Conservation (phyloP, 2,329 filamentous ascomycete genomes). For the Hypoxylon sp. region DNA sequence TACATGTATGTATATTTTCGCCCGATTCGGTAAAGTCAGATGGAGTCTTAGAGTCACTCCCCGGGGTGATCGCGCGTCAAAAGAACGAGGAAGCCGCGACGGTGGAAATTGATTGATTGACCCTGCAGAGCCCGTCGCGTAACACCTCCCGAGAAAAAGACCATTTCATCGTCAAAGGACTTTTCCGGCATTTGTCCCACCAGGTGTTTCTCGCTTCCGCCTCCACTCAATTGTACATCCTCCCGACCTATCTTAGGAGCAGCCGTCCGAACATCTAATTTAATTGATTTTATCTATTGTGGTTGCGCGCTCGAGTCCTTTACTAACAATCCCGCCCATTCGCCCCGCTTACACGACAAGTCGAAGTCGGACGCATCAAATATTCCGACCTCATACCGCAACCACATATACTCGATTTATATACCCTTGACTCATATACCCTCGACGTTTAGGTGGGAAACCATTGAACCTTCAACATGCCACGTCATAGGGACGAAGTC, state of each 20-base stretch:
- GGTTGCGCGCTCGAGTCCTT: constrained; percentile 29
- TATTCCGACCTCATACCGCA: constrained; percentile 2
- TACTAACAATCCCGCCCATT: constrained; percentile 14
- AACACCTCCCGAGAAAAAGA: constrained; percentile 43
- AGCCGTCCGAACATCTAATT: constrained; percentile 10
- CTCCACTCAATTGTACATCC: constrained; percentile 10
- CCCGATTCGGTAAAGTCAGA: not conserved
- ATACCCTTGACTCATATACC: constrained; percentile 1
- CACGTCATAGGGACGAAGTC: constrained; percentile 59
- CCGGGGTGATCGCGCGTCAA: constrained; percentile 21
- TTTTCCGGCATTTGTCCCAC: constrained; percentile 41
- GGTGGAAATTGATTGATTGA: constrained; percentile 44
- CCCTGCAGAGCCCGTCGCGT: constrained; percentile 39
- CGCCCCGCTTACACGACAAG: constrained; percentile 30
- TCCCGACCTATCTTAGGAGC: constrained; percentile 4
- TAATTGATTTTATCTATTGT: constrained; percentile 28
- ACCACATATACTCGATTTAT: not conserved
- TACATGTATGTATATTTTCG: not conserved
- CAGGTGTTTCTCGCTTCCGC: constrained; percentile 25
- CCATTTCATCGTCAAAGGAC: constrained; percentile 36
- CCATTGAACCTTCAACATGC: constrained; percentile 51
- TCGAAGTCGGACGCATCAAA: constrained; percentile 24
- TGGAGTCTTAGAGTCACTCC: constrained; percentile 20
- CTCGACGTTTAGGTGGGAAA: not conserved
- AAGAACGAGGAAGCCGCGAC: constrained; percentile 30